Conservation (phyloP, 306 rosid genomes). For the Glycine soja region DNA sequence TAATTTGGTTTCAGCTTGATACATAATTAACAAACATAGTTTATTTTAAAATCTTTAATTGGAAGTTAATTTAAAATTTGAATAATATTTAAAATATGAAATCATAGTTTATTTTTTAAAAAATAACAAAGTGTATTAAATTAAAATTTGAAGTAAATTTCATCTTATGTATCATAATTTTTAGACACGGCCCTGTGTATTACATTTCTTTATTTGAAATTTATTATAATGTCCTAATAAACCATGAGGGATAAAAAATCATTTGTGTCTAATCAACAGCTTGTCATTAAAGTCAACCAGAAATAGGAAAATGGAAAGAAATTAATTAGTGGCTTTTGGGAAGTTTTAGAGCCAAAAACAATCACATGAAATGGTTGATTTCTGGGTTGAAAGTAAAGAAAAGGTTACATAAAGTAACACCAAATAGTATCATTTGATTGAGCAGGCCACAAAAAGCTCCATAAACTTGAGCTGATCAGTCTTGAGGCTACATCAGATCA, state of each 20-base stretch:
- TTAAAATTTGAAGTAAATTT: too few relatives aligned
- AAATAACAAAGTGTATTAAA: too few relatives aligned
- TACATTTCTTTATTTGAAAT: neutral
- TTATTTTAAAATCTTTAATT: too few relatives aligned
- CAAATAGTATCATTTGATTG: neutral
- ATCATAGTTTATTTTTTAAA: too few relatives aligned
- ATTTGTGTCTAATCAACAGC: neutral
- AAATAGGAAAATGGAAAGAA: neutral
- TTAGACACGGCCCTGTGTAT: neutral
- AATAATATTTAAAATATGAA: too few relatives aligned
- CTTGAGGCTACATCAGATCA: neutral
- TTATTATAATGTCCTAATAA: neutral
- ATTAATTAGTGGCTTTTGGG: neutral
- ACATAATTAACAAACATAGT: neutral
- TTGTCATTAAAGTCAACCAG: neutral
- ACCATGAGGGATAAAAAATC: neutral
- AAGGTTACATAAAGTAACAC: neutral
- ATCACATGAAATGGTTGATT: neutral
- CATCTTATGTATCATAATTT: too few relatives aligned
- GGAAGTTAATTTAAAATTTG: too few relatives aligned
- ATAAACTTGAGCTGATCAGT: neutral
- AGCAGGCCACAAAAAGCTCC: too few relatives aligned
- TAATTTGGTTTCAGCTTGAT: neutral
- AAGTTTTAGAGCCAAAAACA: constrained; percentile 14
- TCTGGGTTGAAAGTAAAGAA: neutral